Base-by-base conservation (phyloP, 179 eudicot genomes). In the Beta macrorhiza region DNA sequence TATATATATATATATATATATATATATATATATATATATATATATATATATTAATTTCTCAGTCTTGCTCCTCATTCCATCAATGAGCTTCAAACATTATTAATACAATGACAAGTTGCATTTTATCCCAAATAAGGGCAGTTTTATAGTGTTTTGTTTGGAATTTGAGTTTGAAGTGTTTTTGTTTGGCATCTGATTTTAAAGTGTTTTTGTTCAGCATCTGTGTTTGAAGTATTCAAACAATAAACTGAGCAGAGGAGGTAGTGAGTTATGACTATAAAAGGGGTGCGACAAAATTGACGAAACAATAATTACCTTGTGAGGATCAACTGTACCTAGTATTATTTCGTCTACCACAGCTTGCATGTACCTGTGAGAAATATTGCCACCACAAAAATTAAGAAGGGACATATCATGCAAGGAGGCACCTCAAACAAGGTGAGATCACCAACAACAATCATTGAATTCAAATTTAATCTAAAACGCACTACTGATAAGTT, bases 281-380 rank as follows among this genome's bases (percentile, higher is more conserved):
- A 58, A 29, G 57, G 19, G 42, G 20, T 64, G 29, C 7, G 32
- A 7, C 29, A 71, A n/a, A 62, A 5, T 51, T 29, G 10, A 51
- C 37, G 14, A 82, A 14, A 56, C 79, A 56, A 13, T 14, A 57
- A 87, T 79, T 86, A 94, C 99, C 96, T 92, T 90, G 75, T 83
- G 75, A 77, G 97, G 86, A 89, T 94, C 88, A 83, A 81, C 92
- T 82, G 89, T 88, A 63, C 86, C 87, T 49, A 90, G 75, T 79
- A 94, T 82, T 68, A 91, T 88, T 88, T 97, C 98, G 58, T 95
- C 95, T 71, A 88, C 95, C 77, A 91, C 98, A 69, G 98, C 99
- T 88, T 97, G 99, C 98, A 97, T 97, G 91, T 97, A 92, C 89
- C 99, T 97, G 88, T 71, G 77, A 32, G 71, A 17, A 76, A 83